Evolutionary conservation across 139 green algal species (phyloP).

Genomic region (Closterium sp.): DNA sequence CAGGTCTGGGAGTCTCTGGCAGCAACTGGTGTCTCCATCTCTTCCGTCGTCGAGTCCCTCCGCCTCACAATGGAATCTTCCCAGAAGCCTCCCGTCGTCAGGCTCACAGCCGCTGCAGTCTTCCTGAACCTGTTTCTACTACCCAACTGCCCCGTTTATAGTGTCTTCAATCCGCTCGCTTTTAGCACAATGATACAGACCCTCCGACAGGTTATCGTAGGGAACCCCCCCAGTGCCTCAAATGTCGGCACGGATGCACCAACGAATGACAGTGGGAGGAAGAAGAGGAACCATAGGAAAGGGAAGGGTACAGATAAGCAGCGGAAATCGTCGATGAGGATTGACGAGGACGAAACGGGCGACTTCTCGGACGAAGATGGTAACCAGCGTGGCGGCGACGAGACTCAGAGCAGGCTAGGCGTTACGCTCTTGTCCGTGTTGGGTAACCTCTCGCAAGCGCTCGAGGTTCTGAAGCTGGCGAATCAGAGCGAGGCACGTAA

Average conservation of each 20-base stretch:
- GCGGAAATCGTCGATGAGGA: background rate
- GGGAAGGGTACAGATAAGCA: background rate
- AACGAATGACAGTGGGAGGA: background rate
- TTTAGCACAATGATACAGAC: background rate
- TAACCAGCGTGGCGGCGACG: background rate
- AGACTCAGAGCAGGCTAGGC: background rate
- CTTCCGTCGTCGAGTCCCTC: background rate
- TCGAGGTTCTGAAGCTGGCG: background rate
- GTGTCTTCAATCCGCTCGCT: slow-evolving; percentile 23
- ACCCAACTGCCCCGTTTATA: slow-evolving; percentile 13
- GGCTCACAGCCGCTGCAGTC: background rate
- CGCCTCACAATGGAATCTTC: background rate
- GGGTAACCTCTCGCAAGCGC: background rate
- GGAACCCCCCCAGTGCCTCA: background rate
- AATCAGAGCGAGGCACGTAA: background rate
- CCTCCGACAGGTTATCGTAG: background rate
- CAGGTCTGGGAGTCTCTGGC: background rate
- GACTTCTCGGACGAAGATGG: background rate
- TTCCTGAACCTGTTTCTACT: slow-evolving; percentile 18
- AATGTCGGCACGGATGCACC: background rate
- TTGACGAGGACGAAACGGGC: background rate
- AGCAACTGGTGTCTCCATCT: background rate
- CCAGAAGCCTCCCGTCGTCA: background rate
- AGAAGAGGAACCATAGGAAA: background rate
- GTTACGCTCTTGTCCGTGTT: background rate